These are phyloP conservation scores for Pharnaceum exiguum DNA, from an alignment of 148 eudicot genomes.

Conservation along the genomic window DNA sequence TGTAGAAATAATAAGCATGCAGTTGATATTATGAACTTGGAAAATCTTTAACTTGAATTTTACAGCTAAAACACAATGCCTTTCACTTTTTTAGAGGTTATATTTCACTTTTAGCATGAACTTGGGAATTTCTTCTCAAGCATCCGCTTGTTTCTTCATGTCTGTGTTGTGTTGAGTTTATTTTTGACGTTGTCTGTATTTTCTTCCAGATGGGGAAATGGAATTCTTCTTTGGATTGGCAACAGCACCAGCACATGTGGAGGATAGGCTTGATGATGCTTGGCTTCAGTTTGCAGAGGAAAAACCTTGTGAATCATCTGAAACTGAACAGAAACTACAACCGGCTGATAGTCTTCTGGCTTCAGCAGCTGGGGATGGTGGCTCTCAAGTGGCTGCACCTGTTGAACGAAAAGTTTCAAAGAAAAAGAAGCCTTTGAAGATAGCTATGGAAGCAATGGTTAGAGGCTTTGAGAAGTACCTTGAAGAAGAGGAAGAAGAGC, in stretches of 20 bases:
- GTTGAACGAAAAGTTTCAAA: slow-evolving; percentile 33
- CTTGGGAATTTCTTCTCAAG: not conserved
- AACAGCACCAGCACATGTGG: slow-evolving; percentile 97
- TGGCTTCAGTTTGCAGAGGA: slow-evolving; percentile 96
- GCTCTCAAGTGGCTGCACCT: slow-evolving; percentile 55
- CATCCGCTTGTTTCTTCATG: slow-evolving; percentile 1
- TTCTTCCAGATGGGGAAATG: slow-evolving; percentile 42
- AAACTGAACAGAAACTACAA: slow-evolving; percentile 28
- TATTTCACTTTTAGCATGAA: not conserved
- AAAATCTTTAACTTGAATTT: too few species aligned
- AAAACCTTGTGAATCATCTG: slow-evolving; percentile 37
- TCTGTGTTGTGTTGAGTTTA: too few species aligned
- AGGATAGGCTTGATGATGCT: slow-evolving; percentile 90
- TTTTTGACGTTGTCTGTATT: not conserved
- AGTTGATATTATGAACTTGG: too few species aligned
- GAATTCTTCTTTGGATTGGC: slow-evolving; percentile 98
- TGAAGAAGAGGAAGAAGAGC: slow-evolving; percentile 53
- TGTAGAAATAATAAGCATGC: too few species aligned
- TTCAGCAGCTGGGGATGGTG: slow-evolving; percentile 74
- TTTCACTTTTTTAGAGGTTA: too few species aligned
- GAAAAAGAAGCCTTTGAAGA: slow-evolving; percentile 55
- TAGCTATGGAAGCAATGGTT: slow-evolving; percentile 95
- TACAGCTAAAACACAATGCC: too few species aligned
- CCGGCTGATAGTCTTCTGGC: slow-evolving; percentile 60
- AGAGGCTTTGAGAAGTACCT: slow-evolving; percentile 62